Percentiles rank a stretch among this genome's conserved stretches.
phyloP scores from a whole-genome alignment of 441 rosid species.

The Sinapis alba region DNA sequence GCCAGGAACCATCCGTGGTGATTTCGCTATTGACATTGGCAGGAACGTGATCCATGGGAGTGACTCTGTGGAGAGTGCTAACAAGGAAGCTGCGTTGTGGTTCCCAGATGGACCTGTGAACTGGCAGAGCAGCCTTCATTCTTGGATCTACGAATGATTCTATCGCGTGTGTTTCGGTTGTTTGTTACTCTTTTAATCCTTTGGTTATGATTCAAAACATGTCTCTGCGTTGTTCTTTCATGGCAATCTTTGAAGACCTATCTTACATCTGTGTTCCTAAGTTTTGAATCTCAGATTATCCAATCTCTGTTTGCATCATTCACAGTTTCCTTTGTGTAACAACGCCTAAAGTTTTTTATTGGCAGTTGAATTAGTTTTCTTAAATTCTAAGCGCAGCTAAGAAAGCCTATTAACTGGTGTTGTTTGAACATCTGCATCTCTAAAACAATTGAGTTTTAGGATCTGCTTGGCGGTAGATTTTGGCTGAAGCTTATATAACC shows the following conservation, averaged over 20 bases:
- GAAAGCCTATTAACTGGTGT: too few species aligned
- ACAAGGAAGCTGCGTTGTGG: conserved; percentile 46
- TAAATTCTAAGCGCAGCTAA: too few species aligned
- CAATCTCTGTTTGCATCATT: too few species aligned
- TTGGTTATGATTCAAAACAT: neutral
- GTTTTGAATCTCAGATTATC: neutral
- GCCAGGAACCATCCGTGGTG: neutral
- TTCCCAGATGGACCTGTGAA: conserved; percentile 74
- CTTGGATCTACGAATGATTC: conserved; percentile 77
- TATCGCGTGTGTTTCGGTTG: neutral
- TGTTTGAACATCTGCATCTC: too few species aligned
- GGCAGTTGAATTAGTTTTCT: too few species aligned
- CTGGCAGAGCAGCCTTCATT: conserved; percentile 82
- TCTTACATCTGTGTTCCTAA: too few species aligned
- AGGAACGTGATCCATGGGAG: conserved; percentile 1
- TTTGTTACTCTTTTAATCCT: neutral
- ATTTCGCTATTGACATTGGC: neutral
- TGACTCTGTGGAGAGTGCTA: neutral
- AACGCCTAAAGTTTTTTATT: too few species aligned
- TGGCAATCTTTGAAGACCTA: neutral
- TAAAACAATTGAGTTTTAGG: too few species aligned
- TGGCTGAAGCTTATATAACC: too few species aligned
- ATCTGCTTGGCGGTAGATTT: too few species aligned
- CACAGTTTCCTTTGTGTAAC: too few species aligned
- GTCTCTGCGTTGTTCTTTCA: neutral